Evolutionary conservation across 495 filamentous ascomycete genomes (phyloP).

Genomic region (Aspergillus sparsus): DNA sequence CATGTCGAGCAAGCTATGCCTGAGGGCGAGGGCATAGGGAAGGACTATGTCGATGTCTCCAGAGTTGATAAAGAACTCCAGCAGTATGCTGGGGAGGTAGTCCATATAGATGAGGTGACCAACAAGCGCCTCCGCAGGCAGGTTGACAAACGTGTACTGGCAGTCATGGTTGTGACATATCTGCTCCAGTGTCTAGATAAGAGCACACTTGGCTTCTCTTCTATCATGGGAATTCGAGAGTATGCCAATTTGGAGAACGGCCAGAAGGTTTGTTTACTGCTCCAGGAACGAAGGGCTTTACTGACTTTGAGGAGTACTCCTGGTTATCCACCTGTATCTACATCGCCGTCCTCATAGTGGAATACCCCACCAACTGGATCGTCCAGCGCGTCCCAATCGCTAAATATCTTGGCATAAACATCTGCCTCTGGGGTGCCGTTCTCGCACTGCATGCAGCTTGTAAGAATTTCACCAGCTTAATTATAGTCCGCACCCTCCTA

Average conservation of each 20-base stretch:
- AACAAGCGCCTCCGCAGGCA: no score
- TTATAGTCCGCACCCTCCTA: slow-evolving; percentile 35
- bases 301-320: slow-evolving; percentile 28
- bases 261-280: slow-evolving; percentile 11
- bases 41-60: no score
- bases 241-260: slow-evolving; percentile 37
- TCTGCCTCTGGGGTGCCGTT: slow-evolving; percentile 35
- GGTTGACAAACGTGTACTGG: no score
- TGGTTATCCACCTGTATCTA: slow-evolving; percentile 47
- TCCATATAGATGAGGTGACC: no score
- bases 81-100: no score
- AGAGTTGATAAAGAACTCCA: no score
- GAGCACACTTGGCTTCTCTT: slow-evolving; percentile 6
- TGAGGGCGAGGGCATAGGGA: no score
- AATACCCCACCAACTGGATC: slow-evolving; percentile 49
- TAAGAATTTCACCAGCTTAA: slow-evolving; percentile 26
- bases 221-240: slow-evolving; percentile 24
- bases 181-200: slow-evolving; percentile 10
- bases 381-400: slow-evolving; percentile 52
- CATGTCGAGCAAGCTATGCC: no score
- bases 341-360: slow-evolving; percentile 43
- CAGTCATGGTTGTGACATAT: neutral
- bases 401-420: slow-evolving; percentile 37
- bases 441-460: slow-evolving; percentile 14
- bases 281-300: slow-evolving; percentile 10